phyloP scores from a whole-genome alignment of 1,284 basidiomycete species.

The Vanrija humicola region DNA sequence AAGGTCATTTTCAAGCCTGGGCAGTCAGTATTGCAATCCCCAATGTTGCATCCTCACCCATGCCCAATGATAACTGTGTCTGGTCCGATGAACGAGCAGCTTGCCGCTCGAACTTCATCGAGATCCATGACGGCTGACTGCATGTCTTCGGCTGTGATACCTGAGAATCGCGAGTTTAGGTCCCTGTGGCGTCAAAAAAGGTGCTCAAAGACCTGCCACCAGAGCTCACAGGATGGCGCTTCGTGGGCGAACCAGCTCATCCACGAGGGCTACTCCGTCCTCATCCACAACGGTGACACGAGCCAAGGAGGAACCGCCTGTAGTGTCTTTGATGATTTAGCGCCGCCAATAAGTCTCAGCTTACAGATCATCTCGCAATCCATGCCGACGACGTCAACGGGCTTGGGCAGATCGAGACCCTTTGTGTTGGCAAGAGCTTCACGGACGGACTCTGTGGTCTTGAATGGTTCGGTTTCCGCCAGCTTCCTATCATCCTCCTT shows the following conservation, averaged over 20 bases:
- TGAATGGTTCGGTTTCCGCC: slow-evolving; percentile 71
- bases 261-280: slow-evolving; percentile 66
- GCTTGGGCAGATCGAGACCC: background rate
- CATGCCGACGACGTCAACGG: slow-evolving; percentile 66
- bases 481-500: slow-evolving; percentile 60
- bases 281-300: slow-evolving; percentile 81
- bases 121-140: slow-evolving; percentile 62
- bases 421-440: slow-evolving; percentile 9
- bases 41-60: slow-evolving; percentile 36
- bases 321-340: slow-evolving; percentile 56
- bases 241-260: slow-evolving; percentile 75
- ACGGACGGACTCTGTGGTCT: slow-evolving; percentile 50
- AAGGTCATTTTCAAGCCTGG: slow-evolving; percentile 76
- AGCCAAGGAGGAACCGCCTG: slow-evolving; percentile 78
- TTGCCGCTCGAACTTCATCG: slow-evolving; percentile 59
- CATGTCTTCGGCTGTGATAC: slow-evolving; percentile 64
- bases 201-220: too few relatives aligned
- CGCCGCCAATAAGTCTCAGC: background rate
- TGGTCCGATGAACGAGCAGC: slow-evolving; percentile 66
- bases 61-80: slow-evolving; percentile 76
- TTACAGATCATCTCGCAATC: slow-evolving; percentile 84
- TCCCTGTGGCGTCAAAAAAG: slow-evolving; percentile 57
- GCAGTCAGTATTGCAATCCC: background rate
- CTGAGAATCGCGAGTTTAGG: slow-evolving; percentile 81
- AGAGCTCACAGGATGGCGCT: slow-evolving; percentile 67